phyloP scores from a whole-genome alignment of 371 early-diverging fungal species.

The Mucor mucedo region DNA sequence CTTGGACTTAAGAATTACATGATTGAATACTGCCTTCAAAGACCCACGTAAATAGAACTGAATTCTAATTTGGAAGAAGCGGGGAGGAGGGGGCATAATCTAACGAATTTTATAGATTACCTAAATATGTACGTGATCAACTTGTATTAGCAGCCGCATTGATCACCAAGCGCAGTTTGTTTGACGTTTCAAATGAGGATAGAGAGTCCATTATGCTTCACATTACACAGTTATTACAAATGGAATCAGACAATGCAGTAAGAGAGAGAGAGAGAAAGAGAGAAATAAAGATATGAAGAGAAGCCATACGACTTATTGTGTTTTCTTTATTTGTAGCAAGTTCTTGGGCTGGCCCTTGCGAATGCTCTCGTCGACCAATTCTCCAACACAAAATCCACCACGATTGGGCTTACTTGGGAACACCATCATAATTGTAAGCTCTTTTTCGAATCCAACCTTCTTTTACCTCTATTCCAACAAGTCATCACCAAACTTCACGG shows the following conservation, averaged over 20 bases:
- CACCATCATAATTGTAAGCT: slow-evolving; percentile 70
- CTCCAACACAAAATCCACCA: slow-evolving; percentile 63
- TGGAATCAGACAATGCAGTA: slow-evolving; percentile 51
- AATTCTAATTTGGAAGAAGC: too few relatives aligned
- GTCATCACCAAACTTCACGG: slow-evolving; percentile 38
- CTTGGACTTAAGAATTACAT: slow-evolving; percentile 59
- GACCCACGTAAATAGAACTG: slow-evolving; percentile 32
- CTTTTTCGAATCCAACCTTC: slow-evolving; percentile 63
- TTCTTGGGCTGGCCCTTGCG: slow-evolving; percentile 58
- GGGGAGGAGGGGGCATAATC: too few relatives aligned
- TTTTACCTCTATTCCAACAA: slow-evolving; percentile 41
- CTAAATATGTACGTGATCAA: slow-evolving; percentile 54
- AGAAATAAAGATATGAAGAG: neutral
- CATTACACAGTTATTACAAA: slow-evolving; percentile 56
- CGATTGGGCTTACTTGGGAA: slow-evolving; percentile 68
- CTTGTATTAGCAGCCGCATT: slow-evolving; percentile 57
- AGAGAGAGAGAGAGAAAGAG: slow-evolving; percentile 1
- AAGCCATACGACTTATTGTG: too few relatives aligned
- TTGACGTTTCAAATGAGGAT: slow-evolving; percentile 61
- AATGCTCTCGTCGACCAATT: slow-evolving; percentile 71
- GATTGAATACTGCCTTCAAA: slow-evolving; percentile 61
- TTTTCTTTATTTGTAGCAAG: slow-evolving; percentile 29
- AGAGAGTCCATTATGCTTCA: slow-evolving; percentile 57
- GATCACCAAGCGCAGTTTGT: slow-evolving; percentile 70
- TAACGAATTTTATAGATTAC: slow-evolving; percentile 32